phyloP scores from a whole-genome alignment of 768 basidiomycete species.

The Heimioporus sp. region DNA sequence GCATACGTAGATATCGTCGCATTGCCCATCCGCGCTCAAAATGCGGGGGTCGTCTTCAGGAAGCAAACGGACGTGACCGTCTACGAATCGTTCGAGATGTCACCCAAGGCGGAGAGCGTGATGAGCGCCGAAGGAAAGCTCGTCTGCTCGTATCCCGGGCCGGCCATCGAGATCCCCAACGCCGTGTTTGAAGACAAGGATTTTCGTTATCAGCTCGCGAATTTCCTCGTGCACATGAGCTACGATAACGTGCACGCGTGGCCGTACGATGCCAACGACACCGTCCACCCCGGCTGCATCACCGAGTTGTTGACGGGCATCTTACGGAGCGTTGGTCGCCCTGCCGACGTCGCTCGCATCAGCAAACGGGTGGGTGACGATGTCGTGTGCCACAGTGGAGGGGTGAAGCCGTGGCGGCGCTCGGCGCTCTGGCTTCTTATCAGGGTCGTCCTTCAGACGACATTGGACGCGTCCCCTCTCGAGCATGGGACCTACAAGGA shows the following conservation, averaged over 20 bases:
- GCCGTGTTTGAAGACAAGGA: conserved; percentile 22
- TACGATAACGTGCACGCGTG: conserved; percentile 22
- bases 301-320: conserved; percentile 46
- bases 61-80: conserved; percentile 9
- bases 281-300: conserved; percentile 42
- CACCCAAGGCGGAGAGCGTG: conserved; percentile 32
- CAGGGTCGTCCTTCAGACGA: conserved; percentile 33
- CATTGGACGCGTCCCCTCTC: conserved; percentile 15
- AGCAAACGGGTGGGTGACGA: conserved; percentile 35
- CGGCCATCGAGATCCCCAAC: conserved; percentile 37
- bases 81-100: conserved; percentile 39
- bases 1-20: conserved; percentile 36
- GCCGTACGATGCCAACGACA: conserved; percentile 19
- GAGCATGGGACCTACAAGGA: conserved; percentile 38
- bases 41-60: conserved; percentile 44
- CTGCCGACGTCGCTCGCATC: conserved; percentile 21
- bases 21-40: conserved; percentile 43
- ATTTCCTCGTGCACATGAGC: conserved; percentile 37
- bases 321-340: conserved; percentile 33
- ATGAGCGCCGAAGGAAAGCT: conserved; percentile 42
- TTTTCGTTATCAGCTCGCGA: conserved; percentile 36
- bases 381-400: conserved; percentile 17
- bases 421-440: conserved; percentile 38
- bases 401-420: conserved; percentile 33
- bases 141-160: conserved; percentile 42